Evolutionary conservation across 2,329 filamentous ascomycete species (phyloP).

Genomic region (Colletotrichum costaricense): DNA sequence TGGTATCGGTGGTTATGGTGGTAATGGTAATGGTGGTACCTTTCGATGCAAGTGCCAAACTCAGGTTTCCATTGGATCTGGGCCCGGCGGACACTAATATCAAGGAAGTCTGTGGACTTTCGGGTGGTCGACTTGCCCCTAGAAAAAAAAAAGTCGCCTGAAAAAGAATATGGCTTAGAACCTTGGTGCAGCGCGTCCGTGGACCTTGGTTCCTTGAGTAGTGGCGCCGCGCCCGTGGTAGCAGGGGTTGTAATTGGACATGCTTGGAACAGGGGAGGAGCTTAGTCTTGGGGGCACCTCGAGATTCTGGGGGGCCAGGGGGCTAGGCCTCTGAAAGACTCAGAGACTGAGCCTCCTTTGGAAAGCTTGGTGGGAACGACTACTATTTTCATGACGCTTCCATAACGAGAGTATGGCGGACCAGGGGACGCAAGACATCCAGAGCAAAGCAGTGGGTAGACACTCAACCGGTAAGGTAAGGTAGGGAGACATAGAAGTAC

Average conservation of each 20-base stretch:
- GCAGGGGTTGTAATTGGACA: conserved; percentile 27
- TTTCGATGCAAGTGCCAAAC: not conserved
- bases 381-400: not conserved
- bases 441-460: not conserved
- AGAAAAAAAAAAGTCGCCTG: conserved; percentile 10
- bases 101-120: not conserved
- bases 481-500: not conserved
- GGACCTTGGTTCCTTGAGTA: conserved; percentile 4
- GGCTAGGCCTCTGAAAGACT: not conserved
- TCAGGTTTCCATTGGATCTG: not conserved
- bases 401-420: not conserved
- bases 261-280: not conserved
- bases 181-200: not conserved
- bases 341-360: not conserved
- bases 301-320: not conserved
- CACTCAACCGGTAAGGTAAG: too few species aligned
- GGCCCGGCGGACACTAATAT: conserved; percentile 21
- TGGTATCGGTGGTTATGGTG: not conserved
- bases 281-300: not conserved
- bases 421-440: not conserved
- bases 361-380: not conserved
- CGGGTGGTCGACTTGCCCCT: conserved; percentile 14
- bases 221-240: conserved; percentile 10
- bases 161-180: not conserved
- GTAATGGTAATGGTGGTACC: conserved; percentile 2